phyloP scores from a whole-genome alignment of 371 early-diverging fungal species.

The Choanephora cucurbitarum region DNA sequence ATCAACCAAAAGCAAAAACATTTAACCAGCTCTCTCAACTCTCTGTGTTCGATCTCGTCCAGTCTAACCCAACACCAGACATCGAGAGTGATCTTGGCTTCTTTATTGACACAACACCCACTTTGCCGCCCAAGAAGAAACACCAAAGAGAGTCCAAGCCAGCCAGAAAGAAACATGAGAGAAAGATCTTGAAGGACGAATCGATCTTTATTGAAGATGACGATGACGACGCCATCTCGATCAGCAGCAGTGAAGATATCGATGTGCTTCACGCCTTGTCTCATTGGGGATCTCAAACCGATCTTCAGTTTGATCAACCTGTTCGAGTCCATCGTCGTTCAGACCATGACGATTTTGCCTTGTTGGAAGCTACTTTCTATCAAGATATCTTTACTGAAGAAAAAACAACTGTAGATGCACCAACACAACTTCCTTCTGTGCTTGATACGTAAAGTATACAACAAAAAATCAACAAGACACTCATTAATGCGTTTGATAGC shows the following conservation, averaged over 20 bases:
- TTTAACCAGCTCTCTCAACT: slow-evolving; percentile 9
- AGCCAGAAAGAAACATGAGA: background rate
- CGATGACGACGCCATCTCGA: slow-evolving; percentile 18
- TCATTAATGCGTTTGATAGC: slow-evolving; percentile 7
- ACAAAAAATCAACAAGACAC: background rate
- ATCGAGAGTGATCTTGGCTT: slow-evolving; percentile 6
- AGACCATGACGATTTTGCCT: slow-evolving; percentile 1
- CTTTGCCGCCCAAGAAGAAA: background rate
- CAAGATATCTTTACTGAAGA: background rate
- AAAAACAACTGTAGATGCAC: background rate
- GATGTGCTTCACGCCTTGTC: slow-evolving; percentile 9
- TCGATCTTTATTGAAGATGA: slow-evolving; percentile 15
- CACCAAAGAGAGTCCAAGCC: background rate
- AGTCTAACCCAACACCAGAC: background rate
- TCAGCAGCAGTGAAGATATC: slow-evolving; percentile 27
- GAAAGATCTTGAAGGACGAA: slow-evolving; percentile 16
- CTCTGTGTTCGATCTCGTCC: background rate
- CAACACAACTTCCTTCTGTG: background rate
- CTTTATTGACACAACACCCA: slow-evolving; percentile 19
- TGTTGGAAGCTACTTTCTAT: background rate
- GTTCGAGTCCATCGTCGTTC: background rate
- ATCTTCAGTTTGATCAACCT: slow-evolving; percentile 5
- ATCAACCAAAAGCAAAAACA: background rate
- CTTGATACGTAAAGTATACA: slow-evolving; percentile 5
- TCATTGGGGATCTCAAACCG: slow-evolving; percentile 14